A percentile compares a stretch with the other conserved stretches of the same genome.
phyloP scores from a whole-genome alignment of 257 asterid species.

The Gardenia jasminoides region DNA sequence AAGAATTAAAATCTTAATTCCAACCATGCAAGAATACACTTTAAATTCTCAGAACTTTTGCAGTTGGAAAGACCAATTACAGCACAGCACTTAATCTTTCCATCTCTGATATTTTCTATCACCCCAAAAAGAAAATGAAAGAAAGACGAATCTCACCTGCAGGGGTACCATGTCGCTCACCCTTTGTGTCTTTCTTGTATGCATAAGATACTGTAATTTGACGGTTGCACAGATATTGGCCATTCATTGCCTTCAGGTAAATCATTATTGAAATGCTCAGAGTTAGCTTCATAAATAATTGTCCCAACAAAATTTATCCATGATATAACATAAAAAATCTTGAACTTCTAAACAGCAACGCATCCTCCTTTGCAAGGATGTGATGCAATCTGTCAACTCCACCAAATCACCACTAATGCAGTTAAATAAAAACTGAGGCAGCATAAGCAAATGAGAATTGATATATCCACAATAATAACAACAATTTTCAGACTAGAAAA shows the following conservation, averaged over 20 bases:
- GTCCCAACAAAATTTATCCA: not conserved
- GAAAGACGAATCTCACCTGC: slow-evolving; percentile 54
- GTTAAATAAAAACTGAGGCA: not conserved
- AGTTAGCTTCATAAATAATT: not conserved
- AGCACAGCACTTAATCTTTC: not conserved
- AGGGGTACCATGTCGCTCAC: slow-evolving; percentile 98
- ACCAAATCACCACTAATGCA: not conserved
- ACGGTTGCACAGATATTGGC: slow-evolving; percentile 94
- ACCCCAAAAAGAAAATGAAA: not conserved
- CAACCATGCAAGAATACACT: not conserved
- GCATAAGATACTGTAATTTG: slow-evolving; percentile 97
- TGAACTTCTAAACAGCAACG: not conserved
- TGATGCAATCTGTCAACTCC: not conserved
- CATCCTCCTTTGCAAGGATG: not conserved
- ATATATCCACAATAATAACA: no score
- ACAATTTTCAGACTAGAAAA: no score
- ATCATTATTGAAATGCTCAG: not conserved
- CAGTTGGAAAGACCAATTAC: no score
- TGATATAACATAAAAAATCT: not conserved
- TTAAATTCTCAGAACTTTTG: not conserved
- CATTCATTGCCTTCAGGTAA: slow-evolving; percentile 75
- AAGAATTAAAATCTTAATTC: not conserved
- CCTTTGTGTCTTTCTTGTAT: slow-evolving; percentile 96
- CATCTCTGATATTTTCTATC: not conserved
- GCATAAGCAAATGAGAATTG: not conserved